Evolutionary conservation across 371 early-diverging fungal genomes (phyloP).

Genomic region (Syncephalastrum monosporum): DNA sequence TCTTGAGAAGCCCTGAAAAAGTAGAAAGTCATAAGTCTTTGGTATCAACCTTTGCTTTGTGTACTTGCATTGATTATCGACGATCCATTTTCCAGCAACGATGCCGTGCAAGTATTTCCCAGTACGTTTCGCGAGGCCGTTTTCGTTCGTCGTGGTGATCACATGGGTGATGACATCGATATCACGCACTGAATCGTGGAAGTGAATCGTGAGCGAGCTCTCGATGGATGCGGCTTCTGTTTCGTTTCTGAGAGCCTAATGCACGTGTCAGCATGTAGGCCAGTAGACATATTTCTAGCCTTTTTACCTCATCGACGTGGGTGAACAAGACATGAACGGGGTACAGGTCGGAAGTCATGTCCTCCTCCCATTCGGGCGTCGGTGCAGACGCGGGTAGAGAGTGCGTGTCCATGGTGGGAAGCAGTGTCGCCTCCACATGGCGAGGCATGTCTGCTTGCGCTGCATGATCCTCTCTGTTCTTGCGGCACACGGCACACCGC

Average conservation of each 20-base stretch:
- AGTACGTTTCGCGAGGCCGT: conserved; percentile 27
- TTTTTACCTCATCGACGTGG: conserved; percentile 6
- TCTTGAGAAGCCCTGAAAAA: conserved; percentile 31
- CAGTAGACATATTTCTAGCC: background rate
- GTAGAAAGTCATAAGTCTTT: too few species aligned
- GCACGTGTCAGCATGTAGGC: background rate
- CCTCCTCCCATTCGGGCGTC: too few species aligned
- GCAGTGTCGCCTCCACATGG: too few species aligned
- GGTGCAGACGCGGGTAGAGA: too few species aligned
- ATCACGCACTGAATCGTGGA: conserved; percentile 6
- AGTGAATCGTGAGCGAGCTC: background rate
- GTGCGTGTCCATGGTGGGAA: too few species aligned
- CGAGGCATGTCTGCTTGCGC: too few species aligned
- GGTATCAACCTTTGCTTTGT: background rate
- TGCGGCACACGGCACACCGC: too few species aligned
- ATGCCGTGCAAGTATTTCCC: conserved; percentile 38
- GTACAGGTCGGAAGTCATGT: background rate
- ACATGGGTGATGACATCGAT: conserved; percentile 33
- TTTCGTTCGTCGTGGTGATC: conserved; percentile 29
- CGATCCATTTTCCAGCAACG: conserved; percentile 41
- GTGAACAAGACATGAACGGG: conserved; percentile 11
- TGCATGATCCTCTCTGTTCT: too few species aligned
- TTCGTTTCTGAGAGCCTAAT: background rate
- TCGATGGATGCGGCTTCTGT: background rate
- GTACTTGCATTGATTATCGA: conserved; percentile 31